Evolutionary conservation across 345 rosid genomes (phyloP).

Genomic region (Mangifera indica): DNA sequence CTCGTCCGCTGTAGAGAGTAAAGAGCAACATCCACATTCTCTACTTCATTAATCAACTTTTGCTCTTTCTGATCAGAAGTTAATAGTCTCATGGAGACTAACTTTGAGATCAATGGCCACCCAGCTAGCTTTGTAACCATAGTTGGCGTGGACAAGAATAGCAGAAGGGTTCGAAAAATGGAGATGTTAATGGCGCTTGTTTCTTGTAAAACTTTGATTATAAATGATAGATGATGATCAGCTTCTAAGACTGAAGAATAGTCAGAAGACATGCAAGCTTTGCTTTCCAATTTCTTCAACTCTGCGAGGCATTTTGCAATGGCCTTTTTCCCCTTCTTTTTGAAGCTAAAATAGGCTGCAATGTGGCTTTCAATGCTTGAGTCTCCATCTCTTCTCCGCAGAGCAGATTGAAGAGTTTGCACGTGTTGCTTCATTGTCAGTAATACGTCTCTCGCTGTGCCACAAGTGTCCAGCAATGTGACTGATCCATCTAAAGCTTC

Average conservation of each 20-base stretch:
- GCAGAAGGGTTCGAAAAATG: slow-evolving; percentile 24
- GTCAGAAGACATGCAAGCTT: background rate
- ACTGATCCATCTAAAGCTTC: slow-evolving; percentile 41
- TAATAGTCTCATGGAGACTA: slow-evolving; percentile 23
- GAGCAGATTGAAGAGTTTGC: slow-evolving; percentile 45
- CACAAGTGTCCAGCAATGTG: slow-evolving; percentile 44
- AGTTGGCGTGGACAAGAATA: slow-evolving; percentile 25
- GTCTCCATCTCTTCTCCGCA: slow-evolving; percentile 42
- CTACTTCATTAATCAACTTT: slow-evolving; percentile 34
- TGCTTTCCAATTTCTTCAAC: slow-evolving; percentile 28
- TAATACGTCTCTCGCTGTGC: slow-evolving; percentile 35
- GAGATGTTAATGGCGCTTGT: slow-evolving; percentile 21
- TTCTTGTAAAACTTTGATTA: slow-evolving; percentile 24
- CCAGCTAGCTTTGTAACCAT: slow-evolving; percentile 20
- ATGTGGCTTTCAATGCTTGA: too few species aligned
- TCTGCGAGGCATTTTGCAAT: slow-evolving; percentile 17
- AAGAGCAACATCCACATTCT: slow-evolving; percentile 36
- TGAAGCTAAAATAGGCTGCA: slow-evolving; percentile 22
- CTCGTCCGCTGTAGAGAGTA: slow-evolving; percentile 3
- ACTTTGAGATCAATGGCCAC: slow-evolving; percentile 38
- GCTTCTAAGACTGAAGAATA: background rate
- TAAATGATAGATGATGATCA: slow-evolving; percentile 15
- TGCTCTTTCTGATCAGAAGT: background rate
- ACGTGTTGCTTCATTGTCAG: slow-evolving; percentile 36
- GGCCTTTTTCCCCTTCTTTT: slow-evolving; percentile 28